Evolutionary conservation across 805 yeast species (phyloP).

Genomic region (Danielia reshetovae): DNA sequence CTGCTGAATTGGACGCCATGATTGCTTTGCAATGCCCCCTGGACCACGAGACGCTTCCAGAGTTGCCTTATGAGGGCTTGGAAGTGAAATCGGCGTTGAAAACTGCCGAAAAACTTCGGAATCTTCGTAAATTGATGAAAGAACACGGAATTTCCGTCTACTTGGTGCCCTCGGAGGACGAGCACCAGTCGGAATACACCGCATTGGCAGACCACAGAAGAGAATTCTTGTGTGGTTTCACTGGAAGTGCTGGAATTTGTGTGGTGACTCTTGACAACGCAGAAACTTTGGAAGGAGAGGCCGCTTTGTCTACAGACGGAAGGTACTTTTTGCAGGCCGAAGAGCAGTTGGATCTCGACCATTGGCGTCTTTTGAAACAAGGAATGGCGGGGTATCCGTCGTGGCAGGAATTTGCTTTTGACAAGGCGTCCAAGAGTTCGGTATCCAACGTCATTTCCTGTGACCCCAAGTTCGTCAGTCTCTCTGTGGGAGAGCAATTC

Average conservation of each 20-base stretch:
- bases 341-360: conserved; percentile 66
- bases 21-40: conserved; percentile 14
- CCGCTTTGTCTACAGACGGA: conserved; percentile 89
- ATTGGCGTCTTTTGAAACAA: conserved; percentile 77
- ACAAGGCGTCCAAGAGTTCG: conserved; percentile 51
- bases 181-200: conserved; percentile 18
- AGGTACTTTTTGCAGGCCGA: conserved; percentile 90
- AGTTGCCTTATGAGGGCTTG: conserved; percentile 20
- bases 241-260: conserved; percentile 18
- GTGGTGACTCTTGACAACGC: conserved; percentile 28
- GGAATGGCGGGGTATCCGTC: conserved; percentile 66
- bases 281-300: conserved; percentile 52
- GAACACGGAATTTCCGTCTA: conserved; percentile 13
- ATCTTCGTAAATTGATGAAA: conserved; percentile 13
- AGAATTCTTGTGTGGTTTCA: conserved; percentile 17
- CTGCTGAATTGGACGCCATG: conserved; percentile 4
- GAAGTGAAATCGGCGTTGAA: conserved; percentile 3
- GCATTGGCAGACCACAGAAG: conserved; percentile 17
- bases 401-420: conserved; percentile 73
- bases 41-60: conserved; percentile 21
- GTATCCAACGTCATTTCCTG: conserved; percentile 61
- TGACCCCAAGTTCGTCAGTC: conserved; percentile 73
- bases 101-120: conserved; percentile 7
- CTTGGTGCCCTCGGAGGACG: conserved; percentile 19
- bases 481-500: conserved; percentile 42